Evolutionary conservation across 2,329 filamentous ascomycete genomes (phyloP).

Genomic region (Domatiomyces globalis): DNA sequence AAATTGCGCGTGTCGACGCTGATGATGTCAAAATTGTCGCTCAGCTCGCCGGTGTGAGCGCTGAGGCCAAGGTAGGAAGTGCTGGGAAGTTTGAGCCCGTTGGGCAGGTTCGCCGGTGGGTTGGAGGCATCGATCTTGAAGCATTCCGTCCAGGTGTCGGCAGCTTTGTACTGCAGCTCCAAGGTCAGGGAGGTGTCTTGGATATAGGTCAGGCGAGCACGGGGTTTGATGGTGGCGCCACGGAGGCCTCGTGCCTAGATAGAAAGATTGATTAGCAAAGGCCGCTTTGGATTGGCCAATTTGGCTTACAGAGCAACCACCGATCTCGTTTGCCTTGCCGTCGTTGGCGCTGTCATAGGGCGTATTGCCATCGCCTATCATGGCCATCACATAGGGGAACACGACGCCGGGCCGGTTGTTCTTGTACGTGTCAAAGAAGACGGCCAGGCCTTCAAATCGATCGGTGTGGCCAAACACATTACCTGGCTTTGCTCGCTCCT

Average conservation of each 20-base stretch:
- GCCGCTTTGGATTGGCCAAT: too few relatives aligned
- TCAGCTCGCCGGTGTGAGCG: conserved; percentile 81
- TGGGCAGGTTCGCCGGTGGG: conserved; percentile 36
- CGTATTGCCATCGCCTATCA: conserved; percentile 84
- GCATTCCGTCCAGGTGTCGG: conserved; percentile 77
- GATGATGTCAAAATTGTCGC: conserved; percentile 95
- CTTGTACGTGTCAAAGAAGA: conserved; percentile 99
- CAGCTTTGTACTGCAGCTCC: conserved; percentile 85
- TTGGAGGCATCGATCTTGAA: conserved; percentile 54
- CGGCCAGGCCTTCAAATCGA: conserved; percentile 80
- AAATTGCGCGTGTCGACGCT: conserved; percentile 75
- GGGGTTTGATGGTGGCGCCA: conserved; percentile 64
- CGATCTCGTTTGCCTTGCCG: conserved; percentile 82
- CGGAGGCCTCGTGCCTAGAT: conserved; percentile 66
- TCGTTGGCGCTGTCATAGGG: conserved; percentile 87
- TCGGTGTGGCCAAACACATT: conserved; percentile 80
- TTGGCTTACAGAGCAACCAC: conserved; percentile 63
- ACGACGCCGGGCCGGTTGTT: conserved; percentile 92
- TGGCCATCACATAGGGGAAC: conserved; percentile 97
- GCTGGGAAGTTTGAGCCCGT: conserved; percentile 55
- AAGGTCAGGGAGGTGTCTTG: conserved; percentile 84
- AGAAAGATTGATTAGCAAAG: conserved; percentile 1
- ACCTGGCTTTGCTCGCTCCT: conserved; percentile 67
- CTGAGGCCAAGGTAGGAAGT: conserved; percentile 51
- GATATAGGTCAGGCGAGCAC: conserved; percentile 84